Evolutionary conservation across 1,139 yeast genomes (phyloP), one percentile per base, ranked within the genome.

Genomic region (Nadsonia starkeyi-henricii): DNA sequence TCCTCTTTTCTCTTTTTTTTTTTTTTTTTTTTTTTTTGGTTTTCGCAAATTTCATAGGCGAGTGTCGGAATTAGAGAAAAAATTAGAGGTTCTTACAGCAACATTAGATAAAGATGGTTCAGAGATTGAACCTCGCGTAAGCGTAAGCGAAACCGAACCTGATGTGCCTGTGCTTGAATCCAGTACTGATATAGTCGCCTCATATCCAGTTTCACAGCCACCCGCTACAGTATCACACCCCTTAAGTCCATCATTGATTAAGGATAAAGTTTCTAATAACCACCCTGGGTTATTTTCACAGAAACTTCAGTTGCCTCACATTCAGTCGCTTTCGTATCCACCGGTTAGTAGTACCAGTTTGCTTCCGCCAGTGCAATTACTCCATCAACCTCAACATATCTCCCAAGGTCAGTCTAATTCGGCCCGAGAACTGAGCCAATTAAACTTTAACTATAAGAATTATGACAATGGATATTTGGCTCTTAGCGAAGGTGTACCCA

Each of bases 31-130:
- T 20, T 21, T 23, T 13, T 33, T 37, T 28, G 18, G 21, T 5
- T 17, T 8, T 28, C 9, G 23, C n/a, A n/a, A 26, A 45, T 30
- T 37, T 13, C 37, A 41, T 46, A 57, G 57, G 18, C 57, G 66
- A 15, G 70, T 68, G 1, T 63, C 63, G 1, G 69, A 64, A 30
- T 51, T 68, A 21, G 71, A 69, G 49, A 56, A 54, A 42, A 62
- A 62, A 47, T 53, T 69, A 2, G 66, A 66, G 44, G 59, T 58
- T 20, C 54, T 69, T 43, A 60, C 66, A 1, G 58, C 57, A n/a
- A 55, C 53, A 9, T 44, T 55, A 17, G 49, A 52, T 42, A 47
- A 49, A 26, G 45, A 48, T 45, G 54, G 50, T 23, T 45, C 52
- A 13, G 49, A 54, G 13, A 45, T 19, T 8, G 39, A 50, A 26